A percentile compares a stretch with the other conserved stretches of the same genome.
These are phyloP conservation scores for Eurotiales sp. DNA, from an alignment of 2,329 filamentous ascomycete genomes.

Conservation along the genomic window DNA sequence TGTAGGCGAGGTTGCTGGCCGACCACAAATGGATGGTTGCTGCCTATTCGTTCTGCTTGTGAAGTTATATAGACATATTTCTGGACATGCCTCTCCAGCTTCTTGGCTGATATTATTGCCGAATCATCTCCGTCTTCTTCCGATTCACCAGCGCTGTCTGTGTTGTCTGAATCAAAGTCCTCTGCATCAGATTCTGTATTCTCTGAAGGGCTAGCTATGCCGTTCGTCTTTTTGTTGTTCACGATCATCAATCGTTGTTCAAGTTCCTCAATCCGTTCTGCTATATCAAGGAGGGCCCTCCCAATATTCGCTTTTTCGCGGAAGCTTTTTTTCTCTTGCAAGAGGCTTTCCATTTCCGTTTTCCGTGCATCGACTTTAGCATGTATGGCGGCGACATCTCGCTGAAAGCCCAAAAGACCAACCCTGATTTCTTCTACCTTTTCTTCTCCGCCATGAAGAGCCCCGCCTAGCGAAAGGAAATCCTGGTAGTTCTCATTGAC, in stretches of 20 bases:
- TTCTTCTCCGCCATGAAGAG: slow-evolving; percentile 83
- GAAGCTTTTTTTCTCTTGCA: slow-evolving; percentile 65
- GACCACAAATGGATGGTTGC: slow-evolving; percentile 60
- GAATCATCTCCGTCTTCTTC: slow-evolving; percentile 33
- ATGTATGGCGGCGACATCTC: slow-evolving; percentile 74
- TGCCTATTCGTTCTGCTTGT: slow-evolving; percentile 49
- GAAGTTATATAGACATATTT: slow-evolving; percentile 57
- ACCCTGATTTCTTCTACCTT: slow-evolving; percentile 86
- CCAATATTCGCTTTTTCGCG: slow-evolving; percentile 61
- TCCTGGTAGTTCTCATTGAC: slow-evolving; percentile 94
- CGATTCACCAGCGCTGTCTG: slow-evolving; percentile 19
- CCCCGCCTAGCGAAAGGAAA: slow-evolving; percentile 77
- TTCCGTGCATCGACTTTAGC: slow-evolving; percentile 61
- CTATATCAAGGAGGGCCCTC: slow-evolving; percentile 45
- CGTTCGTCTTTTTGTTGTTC: slow-evolving; percentile 24
- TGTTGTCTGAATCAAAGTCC: slow-evolving; percentile 30
- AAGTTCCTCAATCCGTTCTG: slow-evolving; percentile 54
- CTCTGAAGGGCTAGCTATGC: slow-evolving; percentile 13
- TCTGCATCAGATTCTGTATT: slow-evolving; percentile 34
- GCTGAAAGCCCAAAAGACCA: slow-evolving; percentile 76
- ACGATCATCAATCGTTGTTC: slow-evolving; percentile 67
- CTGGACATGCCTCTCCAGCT: slow-evolving; percentile 54
- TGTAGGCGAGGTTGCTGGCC: slow-evolving; percentile 54
- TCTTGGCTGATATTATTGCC: slow-evolving; percentile 34
- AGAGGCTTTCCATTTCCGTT: slow-evolving; percentile 58